A percentile compares a stretch with the other conserved stretches of the same genome.
These are phyloP conservation scores for Peniophora sp. DNA, from an alignment of 1,284 basidiomycete species.

Conservation along the genomic window DNA sequence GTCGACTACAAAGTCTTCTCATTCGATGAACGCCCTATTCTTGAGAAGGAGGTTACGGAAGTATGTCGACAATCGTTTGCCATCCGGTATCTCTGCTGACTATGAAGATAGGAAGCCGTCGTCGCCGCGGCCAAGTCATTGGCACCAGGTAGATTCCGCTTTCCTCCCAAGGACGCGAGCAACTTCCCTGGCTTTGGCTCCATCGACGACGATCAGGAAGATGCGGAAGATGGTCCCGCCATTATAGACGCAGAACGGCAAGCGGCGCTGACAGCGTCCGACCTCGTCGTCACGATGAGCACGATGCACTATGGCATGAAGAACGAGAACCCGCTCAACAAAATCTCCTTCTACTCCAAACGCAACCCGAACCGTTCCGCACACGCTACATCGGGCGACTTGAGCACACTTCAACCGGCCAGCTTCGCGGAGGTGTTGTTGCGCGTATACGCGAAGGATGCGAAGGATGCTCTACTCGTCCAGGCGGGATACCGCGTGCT, in stretches of 20 bases:
- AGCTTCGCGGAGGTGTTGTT: constrained; percentile 58
- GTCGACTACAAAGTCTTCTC: constrained; percentile 64
- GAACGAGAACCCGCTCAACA: constrained; percentile 58
- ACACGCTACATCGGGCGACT: constrained; percentile 43
- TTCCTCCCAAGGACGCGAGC: no score
- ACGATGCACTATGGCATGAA: constrained; percentile 70
- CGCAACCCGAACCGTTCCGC: constrained; percentile 45
- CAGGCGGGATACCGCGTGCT: constrained; percentile 61
- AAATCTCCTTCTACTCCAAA: constrained; percentile 69
- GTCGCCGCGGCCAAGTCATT: constrained; percentile 37
- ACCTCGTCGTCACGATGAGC: constrained; percentile 58
- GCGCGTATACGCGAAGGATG: constrained; percentile 61
- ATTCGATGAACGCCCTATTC: constrained; percentile 33
- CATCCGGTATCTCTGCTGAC: no score
- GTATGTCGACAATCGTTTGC: no score
- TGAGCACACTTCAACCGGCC: constrained; percentile 54
- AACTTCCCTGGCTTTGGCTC: no score
- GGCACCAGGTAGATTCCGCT: constrained; percentile 2
- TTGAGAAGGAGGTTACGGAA: constrained; percentile 37
- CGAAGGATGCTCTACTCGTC: constrained; percentile 34
- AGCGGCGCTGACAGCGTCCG: constrained; percentile 29
- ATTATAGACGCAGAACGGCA: constrained; percentile 16
- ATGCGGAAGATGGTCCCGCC: constrained; percentile 1
- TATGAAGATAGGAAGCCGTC: constrained; percentile 31
- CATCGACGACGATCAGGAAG: constrained; percentile 9